Evolutionary conservation across 352 stramenopile genomes (phyloP), one percentile per base, ranked within the genome.

Genomic region (Pythium insidiosum): DNA sequence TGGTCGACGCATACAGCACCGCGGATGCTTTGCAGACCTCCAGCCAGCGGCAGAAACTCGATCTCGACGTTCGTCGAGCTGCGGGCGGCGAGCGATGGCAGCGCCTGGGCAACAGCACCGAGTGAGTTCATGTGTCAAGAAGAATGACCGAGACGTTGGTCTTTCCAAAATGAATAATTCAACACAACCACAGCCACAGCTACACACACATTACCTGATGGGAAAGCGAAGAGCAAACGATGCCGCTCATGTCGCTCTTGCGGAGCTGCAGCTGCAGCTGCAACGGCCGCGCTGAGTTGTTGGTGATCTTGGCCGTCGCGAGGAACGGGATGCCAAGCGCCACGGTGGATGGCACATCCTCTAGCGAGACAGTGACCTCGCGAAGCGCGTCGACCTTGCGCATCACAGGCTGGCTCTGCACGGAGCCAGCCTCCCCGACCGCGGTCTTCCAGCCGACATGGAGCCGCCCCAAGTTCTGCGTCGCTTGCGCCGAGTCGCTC

Each of bases 381-480:
- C 52, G 60, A 10, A 44, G 44, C 5, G 48, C 19, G 12, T 67
- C 53, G 6, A 66, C 47, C 49, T 91, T 91, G 19, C 72, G 53
- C 54, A 89, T 67, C 18, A 91, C 71, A 5, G 74, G 73, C 49
- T 91, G 78, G 23, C 78, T 94, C 43, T 90, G 73, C 15, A 94
- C 69, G 0, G 75, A 85, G 0, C 81, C 81, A 19, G 81, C 73
- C 61, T 94, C 81, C 1, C 81, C 81, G 38, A 89, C 74, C 3
- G 71, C 73, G 12, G 69, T 84, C 61, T 90, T 89, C 81, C 81
- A 94, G 13, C 72, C 70, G 3, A 94, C 77, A 45, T 91, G 73
- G 13, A 94, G 62, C 15, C 78, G 67, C 0, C 81, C 81, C 9
- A 88, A 45, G 33, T 86, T 85, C 45, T 81, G 66, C 1, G 74